phyloP scores from a whole-genome alignment of 2,329 filamentous ascomycete species.

The Pseudocercospora pini-densiflorae region DNA sequence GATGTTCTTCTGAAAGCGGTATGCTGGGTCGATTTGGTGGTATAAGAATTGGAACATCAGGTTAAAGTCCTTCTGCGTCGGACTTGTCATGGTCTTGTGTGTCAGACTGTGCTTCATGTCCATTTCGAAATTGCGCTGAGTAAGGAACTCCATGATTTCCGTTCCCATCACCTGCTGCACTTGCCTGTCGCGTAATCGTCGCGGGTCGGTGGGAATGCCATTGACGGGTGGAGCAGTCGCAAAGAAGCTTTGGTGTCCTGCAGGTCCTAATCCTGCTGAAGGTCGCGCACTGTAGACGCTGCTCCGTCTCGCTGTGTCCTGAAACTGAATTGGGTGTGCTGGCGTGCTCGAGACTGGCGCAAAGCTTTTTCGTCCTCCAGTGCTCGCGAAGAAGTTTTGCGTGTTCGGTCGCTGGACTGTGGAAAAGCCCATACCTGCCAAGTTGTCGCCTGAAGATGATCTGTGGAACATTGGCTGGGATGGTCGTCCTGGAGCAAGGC shows the following conservation, averaged over 20 bases:
- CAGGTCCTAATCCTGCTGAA: conserved; percentile 66
- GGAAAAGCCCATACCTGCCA: conserved; percentile 74
- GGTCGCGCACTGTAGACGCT: conserved; percentile 64
- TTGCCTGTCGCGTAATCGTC: conserved; percentile 78
- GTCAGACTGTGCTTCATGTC: conserved; percentile 96
- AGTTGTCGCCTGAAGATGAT: conserved; percentile 78
- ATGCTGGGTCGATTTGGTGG: conserved; percentile 90
- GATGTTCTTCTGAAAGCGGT: conserved; percentile 91
- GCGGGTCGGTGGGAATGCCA: conserved; percentile 82
- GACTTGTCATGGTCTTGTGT: conserved; percentile 87
- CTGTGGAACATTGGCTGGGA: conserved; percentile 87
- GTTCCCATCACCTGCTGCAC: conserved; percentile 84
- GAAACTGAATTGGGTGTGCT: conserved; percentile 47
- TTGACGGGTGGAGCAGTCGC: conserved; percentile 81
- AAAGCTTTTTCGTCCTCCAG: conserved; percentile 71
- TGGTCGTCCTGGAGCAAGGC: conserved; percentile 80
- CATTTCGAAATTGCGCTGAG: conserved; percentile 94
- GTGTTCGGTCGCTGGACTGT: conserved; percentile 86
- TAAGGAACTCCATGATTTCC: conserved; percentile 88
- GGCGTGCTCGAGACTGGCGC: conserved; percentile 62
- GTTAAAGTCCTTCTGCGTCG: conserved; percentile 98
- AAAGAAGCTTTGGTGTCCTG: conserved; percentile 88
- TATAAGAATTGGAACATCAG: conserved; percentile 99
- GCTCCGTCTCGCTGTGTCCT: conserved; percentile 70
- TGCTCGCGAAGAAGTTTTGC: conserved; percentile 64